phyloP scores from a whole-genome alignment of 2,329 filamentous ascomycete genomes.

The Ascochyta clinopodiicola region DNA sequence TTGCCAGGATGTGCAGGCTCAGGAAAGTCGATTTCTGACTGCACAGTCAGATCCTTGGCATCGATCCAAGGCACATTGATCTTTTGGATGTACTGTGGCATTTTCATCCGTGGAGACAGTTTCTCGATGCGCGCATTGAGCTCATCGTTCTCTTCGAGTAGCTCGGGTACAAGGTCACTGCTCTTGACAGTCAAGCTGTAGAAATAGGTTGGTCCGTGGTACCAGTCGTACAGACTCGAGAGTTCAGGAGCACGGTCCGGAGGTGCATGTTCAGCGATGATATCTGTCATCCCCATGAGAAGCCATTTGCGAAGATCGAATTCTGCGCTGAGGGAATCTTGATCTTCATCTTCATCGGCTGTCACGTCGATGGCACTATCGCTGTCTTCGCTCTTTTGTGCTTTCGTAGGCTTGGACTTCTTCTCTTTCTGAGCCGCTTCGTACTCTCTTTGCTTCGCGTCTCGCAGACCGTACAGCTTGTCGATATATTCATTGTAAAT shows the following conservation, averaged over 20 bases:
- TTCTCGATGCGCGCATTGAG: conserved; percentile 20
- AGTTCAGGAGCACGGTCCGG: conserved; percentile 22
- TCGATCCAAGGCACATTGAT: conserved; percentile 24
- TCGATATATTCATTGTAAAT: conserved; percentile 29
- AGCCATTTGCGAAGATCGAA: conserved; percentile 26
- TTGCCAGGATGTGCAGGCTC: conserved; percentile 27
- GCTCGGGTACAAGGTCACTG: conserved; percentile 7
- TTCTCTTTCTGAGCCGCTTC: conserved; percentile 8
- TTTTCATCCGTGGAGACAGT: conserved; percentile 20
- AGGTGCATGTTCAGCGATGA: conserved; percentile 20
- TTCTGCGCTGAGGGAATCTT: conserved; percentile 23
- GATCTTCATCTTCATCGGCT: conserved; percentile 22
- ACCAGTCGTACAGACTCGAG: conserved; percentile 25
- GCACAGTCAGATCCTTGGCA: conserved; percentile 21
- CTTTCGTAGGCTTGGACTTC: conserved; percentile 6
- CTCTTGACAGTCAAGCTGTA: conserved; percentile 16
- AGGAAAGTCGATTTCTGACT: conserved; percentile 26
- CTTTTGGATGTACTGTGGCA: conserved; percentile 28
- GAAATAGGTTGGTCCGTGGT: conserved; percentile 29
- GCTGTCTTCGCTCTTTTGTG: conserved; percentile 15
- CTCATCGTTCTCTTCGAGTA: conserved; percentile 17
- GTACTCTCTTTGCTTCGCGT: conserved; percentile 23
- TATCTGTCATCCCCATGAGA: conserved; percentile 12
- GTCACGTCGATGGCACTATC: conserved; percentile 26
- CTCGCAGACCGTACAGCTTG: conserved; percentile 21